A percentile compares a stretch with the other conserved stretches of the same genome.
phyloP scores from a whole-genome alignment of 1,139 yeast genomes.

The Kodamaea plutei region DNA sequence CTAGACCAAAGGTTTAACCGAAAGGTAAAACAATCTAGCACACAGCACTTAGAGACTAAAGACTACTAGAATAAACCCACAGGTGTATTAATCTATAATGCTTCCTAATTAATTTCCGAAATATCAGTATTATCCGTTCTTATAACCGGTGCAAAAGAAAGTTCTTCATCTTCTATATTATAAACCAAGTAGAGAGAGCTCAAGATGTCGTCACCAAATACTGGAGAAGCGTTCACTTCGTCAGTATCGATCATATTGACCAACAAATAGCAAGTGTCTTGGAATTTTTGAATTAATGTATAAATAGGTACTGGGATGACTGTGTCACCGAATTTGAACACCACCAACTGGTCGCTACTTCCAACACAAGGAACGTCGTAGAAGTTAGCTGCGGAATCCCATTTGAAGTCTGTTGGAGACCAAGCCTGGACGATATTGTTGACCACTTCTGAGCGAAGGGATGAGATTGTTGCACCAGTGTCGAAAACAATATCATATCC shows the following conservation, averaged over 20 bases:
- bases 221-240: neutral
- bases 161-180: constrained; percentile 6
- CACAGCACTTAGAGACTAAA: too few relatives aligned
- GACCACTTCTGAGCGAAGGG: constrained; percentile 6
- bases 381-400: constrained; percentile 5
- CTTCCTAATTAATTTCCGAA: constrained; percentile 3
- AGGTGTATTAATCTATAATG: too few relatives aligned
- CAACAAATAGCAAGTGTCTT: constrained; percentile 7
- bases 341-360: constrained; percentile 1
- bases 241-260: constrained; percentile 3
- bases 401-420: constrained; percentile 5
- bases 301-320: constrained; percentile 6
- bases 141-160: constrained; percentile 6
- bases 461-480: constrained; percentile 7
- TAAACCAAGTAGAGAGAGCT: constrained; percentile 7
- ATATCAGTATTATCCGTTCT: constrained; percentile 5
- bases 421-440: constrained; percentile 6
- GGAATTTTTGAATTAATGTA: constrained; percentile 6
- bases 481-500: constrained; percentile 7
- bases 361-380: constrained; percentile 7
- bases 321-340: constrained; percentile 6
- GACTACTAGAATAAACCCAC: too few relatives aligned
- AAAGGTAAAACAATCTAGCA: too few relatives aligned
- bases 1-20: too few relatives aligned
- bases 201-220: constrained; percentile 7